These are phyloP conservation scores for Ormosia emarginata DNA, from an alignment of 306 rosid genomes.

Conservation along the genomic window DNA sequence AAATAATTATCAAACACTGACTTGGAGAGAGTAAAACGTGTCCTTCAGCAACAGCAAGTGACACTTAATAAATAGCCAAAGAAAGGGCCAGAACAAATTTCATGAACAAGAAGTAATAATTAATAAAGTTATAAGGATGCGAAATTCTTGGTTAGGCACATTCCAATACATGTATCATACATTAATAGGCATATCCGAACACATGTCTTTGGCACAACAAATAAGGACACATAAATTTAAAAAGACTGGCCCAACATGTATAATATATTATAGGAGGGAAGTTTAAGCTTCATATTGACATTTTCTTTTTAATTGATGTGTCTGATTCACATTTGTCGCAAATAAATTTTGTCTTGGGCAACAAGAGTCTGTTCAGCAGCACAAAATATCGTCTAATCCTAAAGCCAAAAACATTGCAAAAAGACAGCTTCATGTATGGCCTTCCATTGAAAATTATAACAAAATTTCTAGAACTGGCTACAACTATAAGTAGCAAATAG, in stretches of 20 bases:
- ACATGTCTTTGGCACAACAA: not conserved
- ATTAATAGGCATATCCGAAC: not conserved
- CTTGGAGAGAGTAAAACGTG: not conserved
- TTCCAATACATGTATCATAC: not conserved
- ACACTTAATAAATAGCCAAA: not conserved
- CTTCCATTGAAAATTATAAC: not conserved
- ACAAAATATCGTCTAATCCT: not conserved
- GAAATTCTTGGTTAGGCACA: not conserved
- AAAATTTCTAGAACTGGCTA: not conserved
- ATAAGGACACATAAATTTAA: not conserved
- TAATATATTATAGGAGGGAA: not conserved
- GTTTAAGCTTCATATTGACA: not conserved
- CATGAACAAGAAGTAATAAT: conserved; percentile 18
- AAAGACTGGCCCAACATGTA: not conserved
- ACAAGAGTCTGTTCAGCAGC: conserved; percentile 1
- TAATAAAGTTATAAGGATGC: not conserved
- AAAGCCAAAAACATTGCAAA: not conserved
- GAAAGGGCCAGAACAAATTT: not conserved
- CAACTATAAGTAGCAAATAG: not conserved
- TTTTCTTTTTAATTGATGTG: not conserved
- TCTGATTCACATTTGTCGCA: not conserved
- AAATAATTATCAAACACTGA: conserved; percentile 4
- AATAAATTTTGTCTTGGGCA: not conserved
- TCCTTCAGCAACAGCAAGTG: conserved; percentile 10
- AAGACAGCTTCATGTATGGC: not conserved